phyloP scores from a whole-genome alignment of 176 grass and related monocot genomes.

The Elaeis guineensis region DNA sequence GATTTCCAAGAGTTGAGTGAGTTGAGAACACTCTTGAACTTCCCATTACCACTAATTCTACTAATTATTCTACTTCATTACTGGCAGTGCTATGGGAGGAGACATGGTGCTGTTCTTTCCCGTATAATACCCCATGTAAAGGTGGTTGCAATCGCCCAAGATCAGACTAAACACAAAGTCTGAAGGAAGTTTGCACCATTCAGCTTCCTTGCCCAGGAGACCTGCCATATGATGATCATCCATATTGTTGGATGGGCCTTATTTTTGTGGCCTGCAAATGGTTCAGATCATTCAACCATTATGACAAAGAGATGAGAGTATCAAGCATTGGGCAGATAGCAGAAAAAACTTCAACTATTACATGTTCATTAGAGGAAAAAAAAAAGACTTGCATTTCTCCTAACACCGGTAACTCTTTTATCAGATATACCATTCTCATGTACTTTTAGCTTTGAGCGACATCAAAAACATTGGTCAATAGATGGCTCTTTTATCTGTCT shows the following conservation, averaged over 20 bases:
- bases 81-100: constrained; percentile 69
- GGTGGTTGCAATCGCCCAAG: constrained; percentile 35
- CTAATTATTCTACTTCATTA: constrained; percentile 35
- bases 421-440: too few relatives aligned
- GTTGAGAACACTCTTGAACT: too few relatives aligned
- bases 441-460: too few relatives aligned
- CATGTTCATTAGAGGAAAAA: too few relatives aligned
- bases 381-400: too few relatives aligned
- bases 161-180: constrained; percentile 50
- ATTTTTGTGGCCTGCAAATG: constrained; percentile 35
- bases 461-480: too few relatives aligned
- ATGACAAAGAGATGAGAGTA: not conserved
- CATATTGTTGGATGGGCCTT: constrained; percentile 35
- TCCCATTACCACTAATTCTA: too few relatives aligned
- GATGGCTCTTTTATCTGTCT: too few relatives aligned
- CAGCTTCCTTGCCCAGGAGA: not conserved
- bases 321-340: not conserved
- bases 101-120: constrained; percentile 36
- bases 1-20: too few relatives aligned
- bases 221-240: not conserved
- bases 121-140: constrained; percentile 42
- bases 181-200: not conserved
- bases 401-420: too few relatives aligned
- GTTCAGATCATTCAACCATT: constrained; percentile 10
- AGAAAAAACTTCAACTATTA: too few relatives aligned